These are phyloP conservation scores for Lolium perenne DNA, from an alignment of 176 grass and related monocot genomes.

Conservation along the genomic window DNA sequence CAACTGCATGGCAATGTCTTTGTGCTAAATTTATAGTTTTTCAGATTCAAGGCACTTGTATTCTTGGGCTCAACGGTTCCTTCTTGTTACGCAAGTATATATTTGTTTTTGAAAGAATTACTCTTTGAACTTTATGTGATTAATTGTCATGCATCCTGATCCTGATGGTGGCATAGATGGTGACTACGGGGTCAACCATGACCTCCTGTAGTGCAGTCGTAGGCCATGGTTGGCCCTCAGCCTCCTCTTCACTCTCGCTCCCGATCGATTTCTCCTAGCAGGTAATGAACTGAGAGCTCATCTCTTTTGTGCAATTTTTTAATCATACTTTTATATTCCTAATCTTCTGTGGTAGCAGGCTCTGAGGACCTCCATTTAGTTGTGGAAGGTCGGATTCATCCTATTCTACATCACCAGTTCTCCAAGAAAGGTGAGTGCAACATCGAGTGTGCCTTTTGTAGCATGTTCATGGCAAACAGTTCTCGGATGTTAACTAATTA, in stretches of 20 bases:
- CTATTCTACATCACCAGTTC: conserved; percentile 83
- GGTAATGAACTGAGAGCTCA: conserved; percentile 42
- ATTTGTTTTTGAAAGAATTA: no score
- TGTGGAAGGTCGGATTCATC: conserved; percentile 90
- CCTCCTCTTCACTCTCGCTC: conserved; percentile 72
- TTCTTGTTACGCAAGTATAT: no score
- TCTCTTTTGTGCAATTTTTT: not conserved
- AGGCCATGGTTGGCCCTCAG: conserved; percentile 33
- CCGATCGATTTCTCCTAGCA: conserved; percentile 89
- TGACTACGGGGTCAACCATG: no score
- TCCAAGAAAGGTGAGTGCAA: conserved; percentile 53
- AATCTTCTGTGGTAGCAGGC: conserved; percentile 51
- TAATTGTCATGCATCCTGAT: no score
- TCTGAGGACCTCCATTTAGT: conserved; percentile 74
- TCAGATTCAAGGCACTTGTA: no score
- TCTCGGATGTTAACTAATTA: not conserved
- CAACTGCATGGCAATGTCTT: no score
- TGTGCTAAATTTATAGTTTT: no score
- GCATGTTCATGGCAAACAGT: not conserved
- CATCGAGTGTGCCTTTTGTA: not conserved
- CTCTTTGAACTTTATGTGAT: no score
- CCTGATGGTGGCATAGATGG: no score
- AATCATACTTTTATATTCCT: not conserved
- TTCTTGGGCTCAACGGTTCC: no score
- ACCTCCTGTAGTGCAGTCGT: no score